These are phyloP conservation scores for Elsinoe australis DNA, from an alignment of 2,329 filamentous ascomycete genomes.

Conservation along the genomic window DNA sequence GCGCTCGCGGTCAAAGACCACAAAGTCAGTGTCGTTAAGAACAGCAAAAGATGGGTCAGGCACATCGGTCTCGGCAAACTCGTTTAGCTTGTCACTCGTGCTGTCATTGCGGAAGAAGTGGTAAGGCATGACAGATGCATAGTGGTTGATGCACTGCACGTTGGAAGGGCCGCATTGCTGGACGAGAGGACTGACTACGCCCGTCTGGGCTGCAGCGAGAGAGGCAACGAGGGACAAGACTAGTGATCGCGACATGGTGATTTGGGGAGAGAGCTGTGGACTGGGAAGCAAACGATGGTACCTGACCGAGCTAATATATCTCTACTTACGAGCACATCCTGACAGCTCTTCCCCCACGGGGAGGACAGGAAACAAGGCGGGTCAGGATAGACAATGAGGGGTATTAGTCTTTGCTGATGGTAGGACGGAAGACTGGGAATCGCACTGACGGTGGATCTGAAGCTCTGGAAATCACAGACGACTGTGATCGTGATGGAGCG, in stretches of 20 bases:
- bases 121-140: constrained; percentile 33
- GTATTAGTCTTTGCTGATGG: neutral
- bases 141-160: constrained; percentile 35
- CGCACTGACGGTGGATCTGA: constrained; percentile 11
- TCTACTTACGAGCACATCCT: neutral
- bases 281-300: neutral
- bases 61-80: constrained; percentile 33
- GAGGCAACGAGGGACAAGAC: neutral
- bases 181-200: constrained; percentile 9
- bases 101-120: constrained; percentile 35
- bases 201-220: constrained; percentile 7
- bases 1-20: constrained; percentile 32
- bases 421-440: constrained; percentile 1
- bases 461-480: constrained; percentile 4
- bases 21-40: constrained; percentile 26
- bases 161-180: constrained; percentile 20
- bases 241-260: constrained; percentile 4
- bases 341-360: neutral
- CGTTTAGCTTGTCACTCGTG: constrained; percentile 30
- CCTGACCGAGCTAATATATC: neutral
- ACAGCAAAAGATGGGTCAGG: constrained; percentile 28
- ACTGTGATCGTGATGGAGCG: constrained; percentile 1
- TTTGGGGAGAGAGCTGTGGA: neutral
- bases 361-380: neutral
- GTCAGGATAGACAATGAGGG: too few relatives aligned